A percentile compares a stretch with the other conserved stretches of the same genome.
phyloP scores from a whole-genome alignment of 176 grass and related monocot genomes.

The Oryza coarctata region DNA sequence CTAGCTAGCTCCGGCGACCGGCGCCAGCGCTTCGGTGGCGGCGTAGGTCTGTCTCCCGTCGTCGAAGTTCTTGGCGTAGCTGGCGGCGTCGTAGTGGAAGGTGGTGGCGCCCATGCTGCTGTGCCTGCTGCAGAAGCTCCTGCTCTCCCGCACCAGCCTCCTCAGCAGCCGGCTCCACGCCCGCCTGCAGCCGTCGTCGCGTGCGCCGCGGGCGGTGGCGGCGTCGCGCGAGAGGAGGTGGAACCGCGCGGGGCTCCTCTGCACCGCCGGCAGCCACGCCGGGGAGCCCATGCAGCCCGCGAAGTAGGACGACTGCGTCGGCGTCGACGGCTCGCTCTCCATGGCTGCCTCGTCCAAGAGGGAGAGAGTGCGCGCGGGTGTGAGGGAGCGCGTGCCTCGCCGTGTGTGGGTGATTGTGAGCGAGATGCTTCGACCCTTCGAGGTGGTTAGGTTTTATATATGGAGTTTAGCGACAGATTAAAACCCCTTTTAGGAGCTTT shows the following conservation, averaged over 20 bases:
- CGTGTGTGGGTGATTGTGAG: background rate
- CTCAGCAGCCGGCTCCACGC: conserved; percentile 59
- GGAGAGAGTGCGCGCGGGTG: background rate
- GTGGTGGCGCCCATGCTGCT: conserved; percentile 15
- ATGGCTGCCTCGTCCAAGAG: conserved; percentile 22
- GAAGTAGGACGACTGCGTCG: conserved; percentile 54
- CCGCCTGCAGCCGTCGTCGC: conserved; percentile 30
- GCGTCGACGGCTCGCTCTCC: conserved; percentile 54
- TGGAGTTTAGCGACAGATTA: background rate
- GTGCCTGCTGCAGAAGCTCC: conserved; percentile 45
- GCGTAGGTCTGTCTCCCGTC: conserved; percentile 48
- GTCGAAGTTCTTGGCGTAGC: conserved; percentile 99
- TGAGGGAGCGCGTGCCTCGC: background rate
- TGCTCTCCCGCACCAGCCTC: conserved; percentile 63
- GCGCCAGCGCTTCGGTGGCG: background rate
- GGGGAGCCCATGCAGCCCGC: conserved; percentile 66
- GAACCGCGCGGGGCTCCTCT: conserved; percentile 60
- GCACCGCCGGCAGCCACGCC: conserved; percentile 53
- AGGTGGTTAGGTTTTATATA: conserved; percentile 22
- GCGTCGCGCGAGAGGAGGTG: conserved; percentile 53
- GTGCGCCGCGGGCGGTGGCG: background rate
- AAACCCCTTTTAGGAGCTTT: no score
- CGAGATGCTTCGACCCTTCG: background rate
- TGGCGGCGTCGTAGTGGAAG: conserved; percentile 79
- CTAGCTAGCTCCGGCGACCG: background rate